These are phyloP conservation scores for Botryotinia convoluta DNA, from an alignment of 2,329 filamentous ascomycete genomes.

Conservation along the genomic window DNA sequence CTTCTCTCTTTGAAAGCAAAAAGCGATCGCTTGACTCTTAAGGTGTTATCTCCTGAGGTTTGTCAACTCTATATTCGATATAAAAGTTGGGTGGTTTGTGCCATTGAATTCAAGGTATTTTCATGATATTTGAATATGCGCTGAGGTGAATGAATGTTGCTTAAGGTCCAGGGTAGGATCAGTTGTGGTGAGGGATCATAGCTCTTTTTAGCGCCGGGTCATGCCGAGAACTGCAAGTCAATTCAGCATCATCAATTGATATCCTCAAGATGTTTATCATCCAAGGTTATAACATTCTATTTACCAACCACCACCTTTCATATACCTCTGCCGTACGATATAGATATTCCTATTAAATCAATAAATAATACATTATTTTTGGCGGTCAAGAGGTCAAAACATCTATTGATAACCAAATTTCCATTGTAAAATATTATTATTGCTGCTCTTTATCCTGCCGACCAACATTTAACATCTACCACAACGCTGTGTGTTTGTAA, in stretches of 20 bases:
- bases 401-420: neutral
- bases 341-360: neutral
- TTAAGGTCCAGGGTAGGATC: neutral
- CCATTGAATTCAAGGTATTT: neutral
- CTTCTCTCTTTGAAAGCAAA: neutral
- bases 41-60: neutral
- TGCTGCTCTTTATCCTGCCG: neutral
- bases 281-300: neutral
- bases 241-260: constrained; percentile 1
- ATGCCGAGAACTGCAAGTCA: neutral
- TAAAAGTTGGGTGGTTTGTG: neutral
- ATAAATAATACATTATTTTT: neutral
- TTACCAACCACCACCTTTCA: neutral
- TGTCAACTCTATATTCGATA: neutral
- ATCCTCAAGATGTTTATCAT: neutral
- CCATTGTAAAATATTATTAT: neutral
- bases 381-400: neutral
- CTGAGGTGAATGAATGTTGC: neutral
- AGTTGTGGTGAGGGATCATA: neutral
- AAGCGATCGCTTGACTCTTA: neutral
- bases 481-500: neutral
- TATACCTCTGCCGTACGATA: neutral
- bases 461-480: constrained; percentile 5
- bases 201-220: constrained; percentile 1
- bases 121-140: neutral